Percentiles rank a stretch among this genome's conserved stretches.
Evolutionary conservation across 805 yeast species (phyloP).

Genomic region (Pichia paraexigua): DNA sequence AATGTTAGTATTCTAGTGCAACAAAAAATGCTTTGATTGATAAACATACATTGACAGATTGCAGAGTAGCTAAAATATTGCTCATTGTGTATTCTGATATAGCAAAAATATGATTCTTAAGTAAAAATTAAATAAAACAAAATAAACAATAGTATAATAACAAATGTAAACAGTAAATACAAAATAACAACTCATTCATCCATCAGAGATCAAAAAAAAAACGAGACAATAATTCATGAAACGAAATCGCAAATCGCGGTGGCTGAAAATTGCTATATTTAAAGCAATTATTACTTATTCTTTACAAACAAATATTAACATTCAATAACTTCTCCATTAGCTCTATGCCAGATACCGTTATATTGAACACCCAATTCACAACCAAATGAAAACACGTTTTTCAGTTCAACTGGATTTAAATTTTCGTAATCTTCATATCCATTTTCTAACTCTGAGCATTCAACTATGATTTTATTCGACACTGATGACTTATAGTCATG

Average conservation of each 20-base stretch:
- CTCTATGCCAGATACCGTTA: constrained; percentile 25
- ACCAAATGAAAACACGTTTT: constrained; percentile 27
- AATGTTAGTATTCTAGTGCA: not conserved
- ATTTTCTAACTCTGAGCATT: constrained; percentile 19
- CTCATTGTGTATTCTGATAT: not conserved
- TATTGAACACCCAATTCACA: constrained; percentile 27
- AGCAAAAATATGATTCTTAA: not conserved
- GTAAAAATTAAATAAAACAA: no score
- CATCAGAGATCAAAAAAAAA: not conserved
- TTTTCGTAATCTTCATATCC: constrained; percentile 7
- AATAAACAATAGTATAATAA: not conserved
- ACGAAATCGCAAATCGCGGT: not conserved
- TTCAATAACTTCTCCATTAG: constrained; percentile 25
- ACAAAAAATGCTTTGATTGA: no score
- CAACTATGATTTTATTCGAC: constrained; percentile 12
- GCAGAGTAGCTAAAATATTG: constrained; percentile 6
- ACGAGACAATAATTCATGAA: not conserved
- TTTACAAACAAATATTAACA: not conserved
- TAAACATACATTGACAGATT: constrained; percentile 11
- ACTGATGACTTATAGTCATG: not conserved
- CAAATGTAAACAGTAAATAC: not conserved
- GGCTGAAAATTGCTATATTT: not conserved
- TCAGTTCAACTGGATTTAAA: constrained; percentile 4
- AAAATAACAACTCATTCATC: not conserved
- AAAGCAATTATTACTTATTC: no score